These are phyloP conservation scores for Candida alai DNA, from an alignment of 805 yeast genomes.

Conservation along the genomic window DNA sequence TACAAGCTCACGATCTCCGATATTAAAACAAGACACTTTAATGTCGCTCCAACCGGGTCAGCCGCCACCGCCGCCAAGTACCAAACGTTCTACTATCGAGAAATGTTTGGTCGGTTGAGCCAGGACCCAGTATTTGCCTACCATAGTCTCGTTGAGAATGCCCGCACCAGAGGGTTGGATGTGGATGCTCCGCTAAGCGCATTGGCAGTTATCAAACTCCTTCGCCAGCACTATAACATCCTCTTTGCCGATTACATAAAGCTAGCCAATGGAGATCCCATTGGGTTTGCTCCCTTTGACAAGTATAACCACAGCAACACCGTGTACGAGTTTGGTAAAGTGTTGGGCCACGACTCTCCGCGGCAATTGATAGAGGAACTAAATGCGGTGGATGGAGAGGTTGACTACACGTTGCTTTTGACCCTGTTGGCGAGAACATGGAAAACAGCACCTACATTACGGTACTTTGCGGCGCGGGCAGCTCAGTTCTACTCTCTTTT, in stretches of 20 bases:
- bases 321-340: constrained; percentile 6
- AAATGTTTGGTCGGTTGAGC: constrained; percentile 40
- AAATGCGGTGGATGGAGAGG: constrained; percentile 14
- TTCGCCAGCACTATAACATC: constrained; percentile 31
- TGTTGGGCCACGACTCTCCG: constrained; percentile 4
- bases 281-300: constrained; percentile 44
- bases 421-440: constrained; percentile 37
- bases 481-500: constrained; percentile 43
- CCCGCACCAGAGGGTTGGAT: constrained; percentile 43
- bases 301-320: constrained; percentile 1
- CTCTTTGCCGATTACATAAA: constrained; percentile 41
- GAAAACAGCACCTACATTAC: constrained; percentile 52
- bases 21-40: constrained; percentile 55
- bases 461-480: constrained; percentile 53
- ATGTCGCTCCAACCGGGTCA: constrained; percentile 47
- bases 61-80: constrained; percentile 47
- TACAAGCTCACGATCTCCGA: constrained; percentile 34
- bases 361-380: constrained; percentile 9
- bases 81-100: constrained; percentile 61
- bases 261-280: constrained; percentile 42
- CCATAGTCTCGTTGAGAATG: constrained; percentile 42
- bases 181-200: constrained; percentile 47
- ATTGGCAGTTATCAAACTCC: constrained; percentile 33
- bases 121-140: constrained; percentile 28
- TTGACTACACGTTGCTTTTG: constrained; percentile 7